phyloP scores from a whole-genome alignment of 495 filamentous ascomycete species.

The Cercophora newfieldiana region DNA sequence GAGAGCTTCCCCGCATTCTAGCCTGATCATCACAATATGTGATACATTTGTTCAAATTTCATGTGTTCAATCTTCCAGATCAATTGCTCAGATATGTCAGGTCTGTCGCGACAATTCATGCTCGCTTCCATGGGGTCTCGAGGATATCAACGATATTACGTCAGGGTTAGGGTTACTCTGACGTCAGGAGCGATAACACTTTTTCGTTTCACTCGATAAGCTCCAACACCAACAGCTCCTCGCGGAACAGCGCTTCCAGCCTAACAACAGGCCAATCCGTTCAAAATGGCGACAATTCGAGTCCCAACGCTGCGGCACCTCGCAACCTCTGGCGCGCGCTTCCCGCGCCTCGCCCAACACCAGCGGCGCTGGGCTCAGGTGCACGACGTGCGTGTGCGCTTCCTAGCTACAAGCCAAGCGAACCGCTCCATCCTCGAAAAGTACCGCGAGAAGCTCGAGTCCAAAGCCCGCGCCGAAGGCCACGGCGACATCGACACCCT shows the following conservation, averaged over 20 bases:
- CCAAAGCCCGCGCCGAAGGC: constrained; percentile 81
- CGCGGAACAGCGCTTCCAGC: not conserved
- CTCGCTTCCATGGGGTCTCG: too few species aligned
- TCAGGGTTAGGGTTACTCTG: constrained; percentile 7
- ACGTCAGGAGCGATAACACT: constrained; percentile 7
- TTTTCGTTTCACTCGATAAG: constrained; percentile 7
- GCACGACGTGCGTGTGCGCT: constrained; percentile 88
- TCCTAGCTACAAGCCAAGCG: constrained; percentile 62
- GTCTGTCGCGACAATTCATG: too few species aligned
- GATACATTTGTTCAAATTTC: too few species aligned
- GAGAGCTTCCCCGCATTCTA: not conserved
- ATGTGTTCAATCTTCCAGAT: too few species aligned
- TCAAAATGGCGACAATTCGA: constrained; percentile 35
- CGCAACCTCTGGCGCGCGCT: constrained; percentile 23
- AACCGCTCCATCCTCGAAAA: constrained; percentile 70
- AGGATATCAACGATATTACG: too few species aligned
- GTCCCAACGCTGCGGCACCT: constrained; percentile 42
- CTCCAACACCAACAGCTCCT: not conserved
- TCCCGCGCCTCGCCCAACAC: constrained; percentile 6
- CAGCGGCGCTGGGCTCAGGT: constrained; percentile 91
- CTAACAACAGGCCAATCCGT: not conserved
- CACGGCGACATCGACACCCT: constrained; percentile 71
- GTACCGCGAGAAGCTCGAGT: constrained; percentile 81
- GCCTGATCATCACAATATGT: not conserved
- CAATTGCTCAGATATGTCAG: too few species aligned